These are phyloP conservation scores for Pythium aquatile DNA, from an alignment of 352 stramenopile genomes.

Conservation along the genomic window DNA sequence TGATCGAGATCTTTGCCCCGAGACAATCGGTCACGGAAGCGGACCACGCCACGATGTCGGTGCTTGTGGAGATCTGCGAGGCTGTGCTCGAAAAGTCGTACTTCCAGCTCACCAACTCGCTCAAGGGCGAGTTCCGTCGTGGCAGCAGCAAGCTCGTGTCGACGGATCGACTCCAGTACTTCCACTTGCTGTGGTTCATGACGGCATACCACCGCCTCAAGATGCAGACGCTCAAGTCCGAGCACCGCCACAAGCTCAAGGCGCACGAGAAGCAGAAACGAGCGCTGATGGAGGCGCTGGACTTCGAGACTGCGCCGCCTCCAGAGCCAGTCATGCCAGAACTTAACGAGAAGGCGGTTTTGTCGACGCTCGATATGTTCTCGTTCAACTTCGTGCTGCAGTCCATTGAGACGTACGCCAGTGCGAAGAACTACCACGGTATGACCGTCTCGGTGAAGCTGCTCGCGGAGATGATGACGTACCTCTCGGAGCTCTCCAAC, in stretches of 20 bases:
- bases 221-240: conserved; percentile 65
- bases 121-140: conserved; percentile 85
- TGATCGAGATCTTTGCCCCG: conserved; percentile 74
- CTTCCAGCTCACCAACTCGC: conserved; percentile 81
- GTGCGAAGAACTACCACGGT: conserved; percentile 74
- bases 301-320: conserved; percentile 47
- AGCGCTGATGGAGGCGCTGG: conserved; percentile 48
- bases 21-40: conserved; percentile 61
- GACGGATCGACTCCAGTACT: conserved; percentile 87
- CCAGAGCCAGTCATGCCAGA: conserved; percentile 40
- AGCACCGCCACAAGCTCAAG: conserved; percentile 59
- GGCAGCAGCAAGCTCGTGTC: conserved; percentile 82
- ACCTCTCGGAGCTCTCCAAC: conserved; percentile 62
- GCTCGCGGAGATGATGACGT: conserved; percentile 85
- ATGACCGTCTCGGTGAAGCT: conserved; percentile 84
- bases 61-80: conserved; percentile 75
- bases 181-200: conserved; percentile 85
- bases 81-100: conserved; percentile 76
- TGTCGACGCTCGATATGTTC: conserved; percentile 89
- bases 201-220: conserved; percentile 80
- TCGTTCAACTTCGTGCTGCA: conserved; percentile 90
- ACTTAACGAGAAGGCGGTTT: conserved; percentile 76
- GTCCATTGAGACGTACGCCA: conserved; percentile 84
- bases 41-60: conserved; percentile 60
- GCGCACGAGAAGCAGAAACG: conserved; percentile 54